Conservation (phyloP, 106 monocot species). For the Apostasia ramifera region DNA sequence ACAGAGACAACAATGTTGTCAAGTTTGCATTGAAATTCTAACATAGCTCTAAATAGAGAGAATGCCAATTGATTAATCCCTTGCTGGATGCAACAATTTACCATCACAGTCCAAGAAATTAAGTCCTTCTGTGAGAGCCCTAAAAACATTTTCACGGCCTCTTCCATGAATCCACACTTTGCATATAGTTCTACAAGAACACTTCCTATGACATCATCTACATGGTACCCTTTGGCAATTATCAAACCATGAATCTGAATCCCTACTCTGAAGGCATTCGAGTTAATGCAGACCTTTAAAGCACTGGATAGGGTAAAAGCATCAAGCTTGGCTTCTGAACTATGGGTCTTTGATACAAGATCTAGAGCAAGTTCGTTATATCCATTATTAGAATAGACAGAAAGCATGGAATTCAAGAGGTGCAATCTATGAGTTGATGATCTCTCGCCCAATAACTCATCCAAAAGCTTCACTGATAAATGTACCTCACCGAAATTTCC, state of each 20-base stretch:
- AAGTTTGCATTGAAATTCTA: constrained; percentile 4
- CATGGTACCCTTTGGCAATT: constrained; percentile 25
- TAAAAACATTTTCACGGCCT: constrained; percentile 36
- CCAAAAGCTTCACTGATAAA: constrained; percentile 29
- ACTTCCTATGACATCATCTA: constrained; percentile 44
- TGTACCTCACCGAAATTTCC: constrained; percentile 27
- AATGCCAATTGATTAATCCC: constrained; percentile 37
- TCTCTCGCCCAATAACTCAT: constrained; percentile 13
- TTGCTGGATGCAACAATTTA: constrained; percentile 37
- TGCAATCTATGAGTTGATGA: constrained; percentile 20
- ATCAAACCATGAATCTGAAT: constrained; percentile 53
- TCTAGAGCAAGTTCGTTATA: constrained; percentile 25
- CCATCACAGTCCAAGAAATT: constrained; percentile 47
- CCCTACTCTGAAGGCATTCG: constrained; percentile 23
- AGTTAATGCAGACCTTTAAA: constrained; percentile 33
- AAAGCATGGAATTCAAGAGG: constrained; percentile 56
- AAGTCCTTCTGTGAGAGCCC: constrained; percentile 34
- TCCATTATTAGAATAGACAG: constrained; percentile 37
- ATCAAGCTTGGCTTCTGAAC: constrained; percentile 31
- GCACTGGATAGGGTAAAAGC: constrained; percentile 49
- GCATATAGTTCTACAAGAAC: constrained; percentile 47
- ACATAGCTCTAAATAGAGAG: constrained; percentile 48
- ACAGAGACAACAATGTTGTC: constrained; percentile 45
- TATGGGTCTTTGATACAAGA: constrained; percentile 44
- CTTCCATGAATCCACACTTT: constrained; percentile 34